These are phyloP conservation scores for Thymus quinquecostatus DNA, from an alignment of 257 asterid genomes.

Conservation along the genomic window DNA sequence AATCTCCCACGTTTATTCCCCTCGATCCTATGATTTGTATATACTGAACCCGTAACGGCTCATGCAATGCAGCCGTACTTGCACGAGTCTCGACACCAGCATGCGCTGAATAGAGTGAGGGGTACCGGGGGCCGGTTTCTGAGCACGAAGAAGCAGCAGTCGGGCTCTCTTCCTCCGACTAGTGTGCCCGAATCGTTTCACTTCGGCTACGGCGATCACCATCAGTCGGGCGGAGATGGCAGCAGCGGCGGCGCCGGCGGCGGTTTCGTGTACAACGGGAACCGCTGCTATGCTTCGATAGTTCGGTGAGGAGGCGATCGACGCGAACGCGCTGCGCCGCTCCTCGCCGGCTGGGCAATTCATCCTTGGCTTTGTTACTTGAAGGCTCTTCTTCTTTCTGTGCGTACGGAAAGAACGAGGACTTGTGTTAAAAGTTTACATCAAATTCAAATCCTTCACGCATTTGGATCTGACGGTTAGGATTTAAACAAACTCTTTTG, in stretches of 20 bases:
- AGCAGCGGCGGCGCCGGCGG: conserved; percentile 39
- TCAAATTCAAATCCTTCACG: conserved; percentile 6
- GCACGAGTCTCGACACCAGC: conserved; percentile 96
- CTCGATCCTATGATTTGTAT: neutral
- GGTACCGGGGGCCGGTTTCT: conserved; percentile 94
- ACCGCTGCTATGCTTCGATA: conserved; percentile 55
- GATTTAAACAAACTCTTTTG: conserved; percentile 20
- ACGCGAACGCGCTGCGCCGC: neutral
- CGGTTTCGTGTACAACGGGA: conserved; percentile 46
- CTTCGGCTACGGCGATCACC: conserved; percentile 18
- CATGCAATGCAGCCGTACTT: conserved; percentile 76
- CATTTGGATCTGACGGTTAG: conserved; percentile 14
- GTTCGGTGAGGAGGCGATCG: conserved; percentile 56
- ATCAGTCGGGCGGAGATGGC: conserved; percentile 23
- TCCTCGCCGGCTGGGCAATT: conserved; percentile 67
- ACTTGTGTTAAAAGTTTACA: conserved; percentile 22
- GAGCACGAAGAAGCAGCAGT: conserved; percentile 70
- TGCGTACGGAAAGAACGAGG: neutral
- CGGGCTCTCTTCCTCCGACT: conserved; percentile 35
- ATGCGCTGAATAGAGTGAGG: conserved; percentile 87
- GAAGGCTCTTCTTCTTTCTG: neutral
- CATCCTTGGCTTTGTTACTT: conserved; percentile 95
- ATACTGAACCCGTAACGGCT: neutral
- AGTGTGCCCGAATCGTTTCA: conserved; percentile 30
- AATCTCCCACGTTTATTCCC: neutral